Percentiles rank a stretch among this genome's conserved stretches.
Conservation (phyloP, 1,284 basidiomycete genomes). For the Puccinia coronata region DNA sequence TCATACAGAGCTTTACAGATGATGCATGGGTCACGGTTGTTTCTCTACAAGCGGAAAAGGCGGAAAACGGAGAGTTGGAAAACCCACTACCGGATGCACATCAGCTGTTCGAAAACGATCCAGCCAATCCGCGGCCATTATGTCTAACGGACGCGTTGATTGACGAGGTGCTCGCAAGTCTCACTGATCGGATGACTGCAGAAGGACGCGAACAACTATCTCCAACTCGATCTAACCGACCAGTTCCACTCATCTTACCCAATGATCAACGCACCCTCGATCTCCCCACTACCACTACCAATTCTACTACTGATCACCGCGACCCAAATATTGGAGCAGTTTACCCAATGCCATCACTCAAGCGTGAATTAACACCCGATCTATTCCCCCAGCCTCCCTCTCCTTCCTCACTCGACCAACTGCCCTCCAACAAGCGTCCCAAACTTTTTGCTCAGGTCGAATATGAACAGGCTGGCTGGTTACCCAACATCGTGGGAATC, state of each 20-base stretch:
- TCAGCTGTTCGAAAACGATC: conserved; percentile 2
- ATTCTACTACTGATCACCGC: not conserved
- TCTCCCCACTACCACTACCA: not conserved
- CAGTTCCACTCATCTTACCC: not conserved
- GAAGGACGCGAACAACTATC: not conserved
- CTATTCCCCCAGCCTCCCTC: conserved; percentile 21
- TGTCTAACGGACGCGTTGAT: conserved; percentile 1
- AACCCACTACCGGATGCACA: conserved; percentile 20
- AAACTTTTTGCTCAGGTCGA: not conserved
- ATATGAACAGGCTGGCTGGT: conserved; percentile 3
- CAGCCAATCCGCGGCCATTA: not conserved
- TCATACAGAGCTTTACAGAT: conserved; percentile 19
- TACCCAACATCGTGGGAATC: not conserved
- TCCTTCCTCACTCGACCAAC: conserved; percentile 3
- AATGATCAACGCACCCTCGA: not conserved
- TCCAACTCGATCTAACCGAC: not conserved
- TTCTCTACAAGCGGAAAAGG: conserved; percentile 28
- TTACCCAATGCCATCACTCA: conserved; percentile 38
- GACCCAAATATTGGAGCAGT: conserved; percentile 20
- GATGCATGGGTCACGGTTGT: conserved; percentile 29
- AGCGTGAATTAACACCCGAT: conserved; percentile 12
- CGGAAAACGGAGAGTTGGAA: conserved; percentile 20
- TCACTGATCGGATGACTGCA: not conserved
- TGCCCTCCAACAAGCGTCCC: not conserved
- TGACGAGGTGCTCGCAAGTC: not conserved